phyloP scores from a whole-genome alignment of 768 basidiomycete genomes.

The Lentinula lateritia region DNA sequence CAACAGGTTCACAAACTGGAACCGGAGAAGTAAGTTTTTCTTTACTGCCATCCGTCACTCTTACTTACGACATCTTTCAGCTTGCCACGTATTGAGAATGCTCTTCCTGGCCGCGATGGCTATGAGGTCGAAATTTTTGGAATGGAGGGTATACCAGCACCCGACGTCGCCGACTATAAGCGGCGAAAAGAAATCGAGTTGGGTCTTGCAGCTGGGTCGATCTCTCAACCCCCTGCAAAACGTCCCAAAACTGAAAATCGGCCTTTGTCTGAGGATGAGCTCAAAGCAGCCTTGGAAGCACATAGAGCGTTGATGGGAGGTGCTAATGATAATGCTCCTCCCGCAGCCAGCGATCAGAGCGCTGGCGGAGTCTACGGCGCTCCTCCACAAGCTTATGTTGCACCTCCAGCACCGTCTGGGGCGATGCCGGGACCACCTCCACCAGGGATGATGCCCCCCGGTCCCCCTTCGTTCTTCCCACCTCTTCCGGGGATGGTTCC shows the following conservation, averaged over 20 bases:
- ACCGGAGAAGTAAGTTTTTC: conserved; percentile 68
- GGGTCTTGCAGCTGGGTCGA: conserved; percentile 76
- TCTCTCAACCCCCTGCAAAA: conserved; percentile 76
- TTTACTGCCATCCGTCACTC: not conserved
- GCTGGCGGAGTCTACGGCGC: conserved; percentile 58
- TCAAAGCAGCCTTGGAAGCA: conserved; percentile 78
- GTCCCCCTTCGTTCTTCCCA: conserved; percentile 32
- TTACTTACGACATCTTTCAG: conserved; percentile 24
- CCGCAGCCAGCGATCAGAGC: conserved; percentile 35
- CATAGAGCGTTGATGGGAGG: conserved; percentile 91
- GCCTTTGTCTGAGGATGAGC: conserved; percentile 74
- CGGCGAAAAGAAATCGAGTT: conserved; percentile 93
- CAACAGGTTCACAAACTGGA: conserved; percentile 99
- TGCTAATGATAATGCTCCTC: conserved; percentile 25
- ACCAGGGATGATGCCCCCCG: conserved; percentile 20
- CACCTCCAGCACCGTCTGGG: conserved; percentile 35
- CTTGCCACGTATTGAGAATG: conserved; percentile 90
- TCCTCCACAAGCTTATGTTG: conserved; percentile 65
- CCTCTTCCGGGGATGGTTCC: conserved; percentile 38
- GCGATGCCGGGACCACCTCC: conserved; percentile 22
- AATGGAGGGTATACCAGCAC: conserved; percentile 96
- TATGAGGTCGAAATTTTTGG: conserved; percentile 99
- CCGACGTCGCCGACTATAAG: conserved; percentile 94
- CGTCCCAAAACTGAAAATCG: conserved; percentile 77
- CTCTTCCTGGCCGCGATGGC: conserved; percentile 91